Base-by-base conservation (phyloP, 768 basidiomycete genomes). In the Pleurotus cornucopiae region DNA sequence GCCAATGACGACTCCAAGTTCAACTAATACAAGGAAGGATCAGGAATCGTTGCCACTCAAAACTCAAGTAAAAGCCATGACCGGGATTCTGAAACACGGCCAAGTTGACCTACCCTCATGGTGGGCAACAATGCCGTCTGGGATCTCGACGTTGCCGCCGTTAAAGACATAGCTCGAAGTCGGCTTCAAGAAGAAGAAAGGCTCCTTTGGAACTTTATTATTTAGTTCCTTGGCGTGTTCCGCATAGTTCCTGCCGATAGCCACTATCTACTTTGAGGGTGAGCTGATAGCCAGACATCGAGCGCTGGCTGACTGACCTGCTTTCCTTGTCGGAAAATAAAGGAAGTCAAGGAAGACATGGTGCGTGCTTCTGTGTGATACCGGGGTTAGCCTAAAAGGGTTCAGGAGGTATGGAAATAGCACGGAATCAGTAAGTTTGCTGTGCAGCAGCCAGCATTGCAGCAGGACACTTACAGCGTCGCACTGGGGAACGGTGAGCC, bases 171-270 rank as follows among this genome's bases (percentile, higher is more conserved):
- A 98, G 66, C 89, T 92, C 11, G 88, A 85, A 4, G 97, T 98
- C 6, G 96, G 97, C 72, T 99, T 99, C 23, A 98, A 74, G 77
- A 99, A 99, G 81, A 98, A 95, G 79, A 99, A 98, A 0, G 97
- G 97, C 66, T 98, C 95, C 67, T 86, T 90, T 0, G 96, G 95
- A 4, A 87, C 73, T 4, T 88, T 75, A 67, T 98, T 98, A 65
- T 86, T 88, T 37, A 98, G 80, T 66, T 99, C 97, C 71, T 90
- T 93, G 68, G 88, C 86, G 62, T 97, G 95, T 34, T 90, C 90
- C 4, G 81, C 83, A 69, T 96, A 97, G 76, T 97, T 98, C 57
- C 96, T 84, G 34, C 96, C 96, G 57, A 98, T 98, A 37, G 94
- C 95, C 37, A 98, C 88, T 63, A 98, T 95, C 89, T 94, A 54